These are phyloP conservation scores for Oleoguttula mirabilis DNA, from an alignment of 495 filamentous ascomycete species.

Conservation along the genomic window DNA sequence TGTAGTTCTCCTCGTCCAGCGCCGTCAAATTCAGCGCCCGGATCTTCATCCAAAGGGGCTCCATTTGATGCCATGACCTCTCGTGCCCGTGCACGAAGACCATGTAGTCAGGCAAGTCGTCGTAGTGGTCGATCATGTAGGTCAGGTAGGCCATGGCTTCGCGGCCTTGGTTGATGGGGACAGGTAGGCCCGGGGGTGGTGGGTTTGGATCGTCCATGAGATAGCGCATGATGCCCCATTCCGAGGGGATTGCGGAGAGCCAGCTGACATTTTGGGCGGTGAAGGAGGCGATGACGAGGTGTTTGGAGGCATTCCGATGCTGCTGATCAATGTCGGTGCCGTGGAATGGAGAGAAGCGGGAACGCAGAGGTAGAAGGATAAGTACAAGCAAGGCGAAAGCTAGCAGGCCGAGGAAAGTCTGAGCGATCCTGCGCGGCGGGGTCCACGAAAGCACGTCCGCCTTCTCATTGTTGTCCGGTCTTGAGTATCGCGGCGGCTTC, in stretches of 20 bases:
- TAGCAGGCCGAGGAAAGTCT: no score
- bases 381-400: no score
- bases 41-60: constrained; percentile 21
- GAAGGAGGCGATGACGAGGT: constrained; percentile 1
- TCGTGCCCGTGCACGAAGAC: constrained; percentile 60
- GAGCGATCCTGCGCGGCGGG: no score
- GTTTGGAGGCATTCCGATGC: no score
- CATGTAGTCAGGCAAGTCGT: constrained; percentile 50
- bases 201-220: constrained; percentile 1
- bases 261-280: constrained; percentile 2
- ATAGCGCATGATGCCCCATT: neutral
- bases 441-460: no score
- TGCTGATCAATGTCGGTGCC: no score
- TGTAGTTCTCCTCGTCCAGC: constrained; percentile 3
- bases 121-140: constrained; percentile 62
- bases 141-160: constrained; percentile 67
- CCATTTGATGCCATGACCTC: constrained; percentile 51
- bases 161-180: constrained; percentile 43
- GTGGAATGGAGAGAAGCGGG: no score
- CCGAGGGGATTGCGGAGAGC: neutral
- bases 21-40: constrained; percentile 1
- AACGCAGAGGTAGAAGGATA: no score
- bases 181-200: neutral
- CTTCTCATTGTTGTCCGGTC: no score
- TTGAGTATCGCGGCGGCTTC: no score